These are phyloP conservation scores for Candida sakaeoensis DNA, from an alignment of 805 yeast species.

Conservation along the genomic window DNA sequence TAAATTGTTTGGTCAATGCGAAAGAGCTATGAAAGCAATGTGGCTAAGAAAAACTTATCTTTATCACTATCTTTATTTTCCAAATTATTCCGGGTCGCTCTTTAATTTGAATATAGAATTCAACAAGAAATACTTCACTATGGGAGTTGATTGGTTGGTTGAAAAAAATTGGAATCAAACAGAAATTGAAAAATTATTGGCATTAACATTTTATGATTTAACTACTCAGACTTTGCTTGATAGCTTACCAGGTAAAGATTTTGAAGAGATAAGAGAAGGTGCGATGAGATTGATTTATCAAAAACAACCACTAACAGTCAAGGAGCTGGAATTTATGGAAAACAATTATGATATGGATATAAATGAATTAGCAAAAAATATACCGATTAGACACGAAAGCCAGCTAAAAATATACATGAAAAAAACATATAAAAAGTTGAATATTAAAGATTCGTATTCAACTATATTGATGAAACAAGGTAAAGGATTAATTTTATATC, in stretches of 20 bases:
- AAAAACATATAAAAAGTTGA: background rate
- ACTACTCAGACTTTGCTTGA: constrained; percentile 13
- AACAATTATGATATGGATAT: constrained; percentile 5
- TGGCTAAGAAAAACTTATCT: constrained; percentile 2
- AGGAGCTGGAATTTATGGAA: constrained; percentile 10
- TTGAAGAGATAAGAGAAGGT: constrained; percentile 12
- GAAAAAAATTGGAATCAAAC: constrained; percentile 8
- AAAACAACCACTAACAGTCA: constrained; percentile 8
- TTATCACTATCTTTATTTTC: constrained; percentile 3
- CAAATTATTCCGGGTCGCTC: background rate
- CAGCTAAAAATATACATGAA: background rate
- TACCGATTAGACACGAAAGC: constrained; percentile 1
- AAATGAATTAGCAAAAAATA: background rate
- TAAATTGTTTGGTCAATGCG: background rate
- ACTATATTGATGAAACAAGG: background rate
- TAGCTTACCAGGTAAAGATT: constrained; percentile 12
- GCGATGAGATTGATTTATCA: constrained; percentile 2
- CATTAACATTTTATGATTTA: constrained; percentile 11
- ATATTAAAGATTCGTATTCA: background rate
- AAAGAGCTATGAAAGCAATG: background rate
- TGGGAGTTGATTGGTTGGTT: background rate
- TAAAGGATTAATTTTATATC: background rate
- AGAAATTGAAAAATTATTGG: constrained; percentile 11
- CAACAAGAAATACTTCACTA: background rate
- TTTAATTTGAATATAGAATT: background rate